Evolutionary conservation across 2,329 filamentous ascomycete species (phyloP), one percentile per base, ranked within the genome.

Genomic region (Metarhizium guizhouense): DNA sequence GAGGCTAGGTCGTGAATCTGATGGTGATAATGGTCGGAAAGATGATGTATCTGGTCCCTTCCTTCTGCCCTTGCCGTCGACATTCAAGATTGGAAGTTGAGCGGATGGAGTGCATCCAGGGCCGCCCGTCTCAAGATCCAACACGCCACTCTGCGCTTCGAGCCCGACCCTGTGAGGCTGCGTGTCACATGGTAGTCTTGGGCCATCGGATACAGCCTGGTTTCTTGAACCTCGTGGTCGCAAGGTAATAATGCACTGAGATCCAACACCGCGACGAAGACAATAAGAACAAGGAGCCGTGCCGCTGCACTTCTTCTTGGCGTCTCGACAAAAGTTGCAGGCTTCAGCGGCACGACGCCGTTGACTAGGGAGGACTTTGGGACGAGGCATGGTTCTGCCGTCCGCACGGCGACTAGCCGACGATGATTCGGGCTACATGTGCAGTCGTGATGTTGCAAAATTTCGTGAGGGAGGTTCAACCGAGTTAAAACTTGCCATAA

Each of bases 281-380:
- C 77, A 80, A 50, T 75, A 73, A 0, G 70, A 68, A 58, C 78
- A 80, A 1, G 78, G 78, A 2, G 74, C 72, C 0, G 69, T 70
- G 10, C 74, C 76, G 55, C 73, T 75, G 61, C 78, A 81, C 58
- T 76, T 68, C 64, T 78, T 80, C 65, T 80, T 80, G 8, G 76
- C 73, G 14, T 70, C 67, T 34, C 76, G 72, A 59, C 78, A 81
- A 6, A 71, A 63, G 50, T 71, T 68, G 59, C 78, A 80, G 7
- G 78, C 78, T 56, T 77, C 74, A 25, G 70, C 72, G 16, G 75
- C 75, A 45, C 78, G 71, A 56, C 75, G 72, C 4, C 78, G 74
- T 57, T 79, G 73, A 51, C 74, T 72, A 2, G 75, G 74, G 18
- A 70, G 71, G 25, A 81, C 76, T 59, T 74, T 79, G 13, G 77